These are phyloP conservation scores for Penicillium angulare DNA, from an alignment of 495 filamentous ascomycete species.

Conservation along the genomic window DNA sequence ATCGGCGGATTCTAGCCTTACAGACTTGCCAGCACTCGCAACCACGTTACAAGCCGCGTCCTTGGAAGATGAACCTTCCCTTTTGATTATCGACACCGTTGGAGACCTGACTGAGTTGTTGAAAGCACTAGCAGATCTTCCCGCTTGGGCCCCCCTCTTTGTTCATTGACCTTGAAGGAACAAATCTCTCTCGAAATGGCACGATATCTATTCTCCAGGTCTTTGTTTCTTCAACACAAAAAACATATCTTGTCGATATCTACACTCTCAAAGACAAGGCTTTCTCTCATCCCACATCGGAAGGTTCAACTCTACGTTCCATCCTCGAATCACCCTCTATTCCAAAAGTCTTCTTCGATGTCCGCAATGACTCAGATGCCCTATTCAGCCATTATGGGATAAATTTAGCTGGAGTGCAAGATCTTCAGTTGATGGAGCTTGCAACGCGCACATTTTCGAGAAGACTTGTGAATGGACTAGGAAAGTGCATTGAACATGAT, in stretches of 20 bases:
- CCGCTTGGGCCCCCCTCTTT: too few species aligned
- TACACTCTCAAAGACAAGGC: constrained; percentile 40
- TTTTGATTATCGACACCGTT: too few species aligned
- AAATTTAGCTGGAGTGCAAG: constrained; percentile 38
- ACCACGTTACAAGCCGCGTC: too few species aligned
- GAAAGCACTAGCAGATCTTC: too few species aligned
- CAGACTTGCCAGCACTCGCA: too few species aligned
- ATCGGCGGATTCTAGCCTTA: too few species aligned
- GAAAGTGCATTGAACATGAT: constrained; percentile 45
- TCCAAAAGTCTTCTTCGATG: constrained; percentile 37
- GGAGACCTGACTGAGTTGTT: too few species aligned
- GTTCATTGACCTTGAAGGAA: constrained; percentile 54
- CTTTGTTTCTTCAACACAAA: constrained; percentile 15
- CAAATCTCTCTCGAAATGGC: constrained; percentile 45
- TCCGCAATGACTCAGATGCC: constrained; percentile 54
- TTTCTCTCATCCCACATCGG: constrained; percentile 35
- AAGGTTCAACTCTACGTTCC: constrained; percentile 42
- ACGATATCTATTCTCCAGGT: constrained; percentile 51
- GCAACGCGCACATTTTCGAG: constrained; percentile 29
- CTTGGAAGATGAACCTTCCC: too few species aligned
- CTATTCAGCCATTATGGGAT: constrained; percentile 46
- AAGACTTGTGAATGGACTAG: constrained; percentile 36
- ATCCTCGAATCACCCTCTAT: constrained; percentile 46
- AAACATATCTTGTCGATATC: constrained; percentile 51
- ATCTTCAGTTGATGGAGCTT: constrained; percentile 58